Evolutionary conservation across 2,329 filamentous ascomycete genomes (phyloP), one percentile per base, ranked within the genome.

Genomic region (Hawksworthiomyces lignivorus): DNA sequence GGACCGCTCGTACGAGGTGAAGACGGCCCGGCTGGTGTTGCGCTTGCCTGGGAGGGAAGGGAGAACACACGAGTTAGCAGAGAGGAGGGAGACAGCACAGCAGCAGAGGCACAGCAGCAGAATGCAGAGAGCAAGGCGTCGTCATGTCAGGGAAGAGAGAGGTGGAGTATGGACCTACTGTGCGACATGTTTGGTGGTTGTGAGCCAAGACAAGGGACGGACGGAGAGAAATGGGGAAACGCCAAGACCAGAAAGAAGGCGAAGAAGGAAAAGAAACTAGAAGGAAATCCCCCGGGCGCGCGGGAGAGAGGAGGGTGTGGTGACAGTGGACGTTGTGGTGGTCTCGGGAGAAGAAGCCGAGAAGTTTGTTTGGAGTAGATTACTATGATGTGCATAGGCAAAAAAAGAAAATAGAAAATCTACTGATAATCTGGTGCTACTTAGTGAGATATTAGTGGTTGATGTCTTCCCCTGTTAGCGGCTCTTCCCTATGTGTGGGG

Each of bases 11-110:
- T 96, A 80, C 19, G 87, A 82, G 26, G 92, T 97, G 70, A 97
- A 97, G 63, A 96, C 88, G 31, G 88, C 82, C 33, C 90, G 80
- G 33, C 87, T 90, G 33, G 88, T 94, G 66, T 96, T 95, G 54
- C 87, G 80, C 68, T 95, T 94, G 58, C 77, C 77, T 80, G 52
- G 36, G 31, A 50, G 43, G 48, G 17, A 36, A 17, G 28, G 19
- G 9, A 18, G 21, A 27, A 14, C n/a, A n/a, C n/a, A n/a, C n/a
- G n/a, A 24, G 26, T 44, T 10, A 31, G 12, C 22, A 19, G 22
- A 32, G 27, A 27, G 19, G 8, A 12, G 10, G 11, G 26, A 12
- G 14, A n/a, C n/a, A n/a, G n/a, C n/a, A n/a, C n/a, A n/a, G n/a
- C n/a, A n/a, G n/a, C n/a, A n/a, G n/a, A n/a, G n/a, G n/a, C n/a